Conservation (phyloP, 2,329 filamentous ascomycete species). For the Lomentospora prolificans region DNA sequence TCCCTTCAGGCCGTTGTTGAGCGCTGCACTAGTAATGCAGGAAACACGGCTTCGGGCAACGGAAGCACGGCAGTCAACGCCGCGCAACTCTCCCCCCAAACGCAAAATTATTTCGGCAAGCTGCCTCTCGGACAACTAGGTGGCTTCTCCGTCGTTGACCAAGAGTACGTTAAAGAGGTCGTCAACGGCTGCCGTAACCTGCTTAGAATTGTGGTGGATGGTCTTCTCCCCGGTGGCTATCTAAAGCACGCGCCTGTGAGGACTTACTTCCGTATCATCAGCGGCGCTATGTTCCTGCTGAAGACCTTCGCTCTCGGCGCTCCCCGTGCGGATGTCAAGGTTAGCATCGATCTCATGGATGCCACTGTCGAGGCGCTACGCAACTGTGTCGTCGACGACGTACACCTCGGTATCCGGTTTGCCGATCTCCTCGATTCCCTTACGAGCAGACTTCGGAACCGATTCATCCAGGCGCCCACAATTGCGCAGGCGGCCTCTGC, state of each 20-base stretch:
- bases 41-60: constrained; percentile 25
- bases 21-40: constrained; percentile 70
- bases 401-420: constrained; percentile 76
- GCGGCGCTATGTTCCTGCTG: constrained; percentile 73
- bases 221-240: constrained; percentile 62
- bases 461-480: constrained; percentile 59
- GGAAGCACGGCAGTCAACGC: constrained; percentile 18
- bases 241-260: constrained; percentile 75
- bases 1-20: constrained; percentile 92
- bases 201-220: constrained; percentile 67
- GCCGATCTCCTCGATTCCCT: constrained; percentile 73
- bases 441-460: constrained; percentile 61
- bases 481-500: constrained; percentile 28
- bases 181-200: constrained; percentile 69
- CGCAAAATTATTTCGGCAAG: constrained; percentile 55
- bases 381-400: constrained; percentile 73
- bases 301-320: constrained; percentile 78
- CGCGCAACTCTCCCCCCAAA: constrained; percentile 48
- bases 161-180: constrained; percentile 66
- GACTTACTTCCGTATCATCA: constrained; percentile 80
- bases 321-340: constrained; percentile 65
- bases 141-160: constrained; percentile 55
- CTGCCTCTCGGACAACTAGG: constrained; percentile 54
- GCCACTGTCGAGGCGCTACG: constrained; percentile 63
- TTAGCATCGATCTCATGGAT: constrained; percentile 67